A percentile compares a stretch with the other conserved stretches of the same genome.
phyloP scores from a whole-genome alignment of 78 protist genomes.

The Goniomonas avonlea region DNA sequence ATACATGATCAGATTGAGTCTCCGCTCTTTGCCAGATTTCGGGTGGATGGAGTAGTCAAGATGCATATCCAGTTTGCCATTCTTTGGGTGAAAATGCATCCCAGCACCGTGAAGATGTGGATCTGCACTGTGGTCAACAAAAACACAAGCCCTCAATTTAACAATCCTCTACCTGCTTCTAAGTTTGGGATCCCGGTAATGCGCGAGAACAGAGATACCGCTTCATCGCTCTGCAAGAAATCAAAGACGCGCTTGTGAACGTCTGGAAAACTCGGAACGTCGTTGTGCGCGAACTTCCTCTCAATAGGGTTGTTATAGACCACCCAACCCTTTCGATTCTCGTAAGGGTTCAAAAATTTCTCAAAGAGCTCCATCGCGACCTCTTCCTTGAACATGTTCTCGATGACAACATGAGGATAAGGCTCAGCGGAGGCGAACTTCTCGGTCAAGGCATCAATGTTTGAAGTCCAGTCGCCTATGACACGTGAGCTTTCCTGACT shows the following conservation, averaged over 20 bases:
- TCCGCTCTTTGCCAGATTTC: neutral
- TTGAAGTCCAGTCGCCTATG: too few species aligned
- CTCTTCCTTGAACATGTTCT: neutral
- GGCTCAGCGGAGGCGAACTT: neutral
- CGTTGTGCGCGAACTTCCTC: constrained; percentile 1
- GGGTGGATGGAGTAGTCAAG: constrained; percentile 27
- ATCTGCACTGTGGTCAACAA: too few species aligned
- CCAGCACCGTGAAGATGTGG: constrained; percentile 23
- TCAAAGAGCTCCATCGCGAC: neutral
- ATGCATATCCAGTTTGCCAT: constrained; percentile 17
- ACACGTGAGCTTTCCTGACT: too few species aligned
- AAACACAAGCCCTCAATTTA: too few species aligned
- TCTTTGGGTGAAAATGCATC: constrained; percentile 2
- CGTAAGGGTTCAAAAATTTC: neutral
- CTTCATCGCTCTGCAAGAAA: neutral
- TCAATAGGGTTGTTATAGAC: constrained; percentile 22
- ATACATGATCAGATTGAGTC: constrained; percentile 13
- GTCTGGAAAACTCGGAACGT: neutral
- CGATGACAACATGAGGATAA: constrained; percentile 2
- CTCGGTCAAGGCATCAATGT: neutral
- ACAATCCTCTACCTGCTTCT: too few species aligned
- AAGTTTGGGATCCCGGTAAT: neutral
- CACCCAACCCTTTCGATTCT: neutral
- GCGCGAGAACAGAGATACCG: neutral
- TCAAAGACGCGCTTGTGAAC: neutral